These are phyloP conservation scores for Populus tomentosa DNA, from an alignment of 441 rosid species.

Conservation along the genomic window DNA sequence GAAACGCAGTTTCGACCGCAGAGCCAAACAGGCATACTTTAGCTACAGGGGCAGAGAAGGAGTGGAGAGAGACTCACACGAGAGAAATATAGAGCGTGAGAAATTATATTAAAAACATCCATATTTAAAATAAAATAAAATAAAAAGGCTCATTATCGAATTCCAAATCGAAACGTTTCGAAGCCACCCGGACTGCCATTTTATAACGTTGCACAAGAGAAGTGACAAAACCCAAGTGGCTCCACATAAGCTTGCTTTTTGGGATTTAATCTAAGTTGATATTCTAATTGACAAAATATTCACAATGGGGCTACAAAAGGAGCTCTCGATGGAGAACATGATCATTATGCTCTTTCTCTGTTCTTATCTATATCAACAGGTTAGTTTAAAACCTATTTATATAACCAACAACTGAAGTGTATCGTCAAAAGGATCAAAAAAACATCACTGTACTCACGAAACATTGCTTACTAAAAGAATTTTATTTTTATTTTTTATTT, in stretches of 20 bases:
- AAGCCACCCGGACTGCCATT: slow-evolving; percentile 13
- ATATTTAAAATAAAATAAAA: not conserved
- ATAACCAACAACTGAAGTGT: too few species aligned
- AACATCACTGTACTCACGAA: too few species aligned
- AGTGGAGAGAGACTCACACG: not conserved
- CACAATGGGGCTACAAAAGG: not conserved
- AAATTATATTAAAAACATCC: not conserved
- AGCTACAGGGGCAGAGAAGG: not conserved
- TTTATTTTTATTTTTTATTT: too few species aligned
- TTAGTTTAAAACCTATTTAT: too few species aligned
- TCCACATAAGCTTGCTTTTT: not conserved
- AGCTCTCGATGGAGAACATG: not conserved
- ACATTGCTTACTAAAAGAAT: too few species aligned
- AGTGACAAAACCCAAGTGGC: slow-evolving; percentile 22
- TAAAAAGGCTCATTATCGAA: not conserved
- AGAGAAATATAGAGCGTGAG: not conserved
- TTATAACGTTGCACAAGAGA: slow-evolving; percentile 19
- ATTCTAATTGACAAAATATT: not conserved
- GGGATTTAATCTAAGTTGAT: not conserved
- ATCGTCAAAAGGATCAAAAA: too few species aligned
- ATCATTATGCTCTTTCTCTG: not conserved
- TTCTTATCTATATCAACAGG: not conserved
- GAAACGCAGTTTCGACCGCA: too few species aligned
- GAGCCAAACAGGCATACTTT: too few species aligned
- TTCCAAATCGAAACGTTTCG: not conserved